These are phyloP conservation scores for Colletotrichum somersetense DNA, from an alignment of 2,329 filamentous ascomycete species.

Conservation along the genomic window DNA sequence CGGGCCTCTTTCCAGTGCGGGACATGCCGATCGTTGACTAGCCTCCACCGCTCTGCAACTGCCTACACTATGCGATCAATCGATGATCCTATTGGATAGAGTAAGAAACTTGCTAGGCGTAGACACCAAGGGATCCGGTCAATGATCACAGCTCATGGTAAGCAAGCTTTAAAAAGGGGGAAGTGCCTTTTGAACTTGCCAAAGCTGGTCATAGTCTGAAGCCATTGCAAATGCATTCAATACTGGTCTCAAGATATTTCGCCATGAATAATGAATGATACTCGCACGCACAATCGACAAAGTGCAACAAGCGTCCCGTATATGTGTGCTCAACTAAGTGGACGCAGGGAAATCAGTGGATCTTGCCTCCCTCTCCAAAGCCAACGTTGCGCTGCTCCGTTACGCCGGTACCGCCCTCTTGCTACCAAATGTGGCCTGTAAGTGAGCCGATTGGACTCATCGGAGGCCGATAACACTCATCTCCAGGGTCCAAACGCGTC, in stretches of 20 bases:
- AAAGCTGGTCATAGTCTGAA: neutral
- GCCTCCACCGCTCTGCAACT: neutral
- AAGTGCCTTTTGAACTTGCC: neutral
- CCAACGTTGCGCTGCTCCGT: constrained; percentile 21
- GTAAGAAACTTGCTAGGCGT: neutral
- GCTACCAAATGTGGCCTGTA: neutral
- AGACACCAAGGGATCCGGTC: neutral
- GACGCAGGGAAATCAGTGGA: constrained; percentile 18
- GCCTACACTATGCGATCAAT: neutral
- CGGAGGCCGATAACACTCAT: constrained; percentile 95
- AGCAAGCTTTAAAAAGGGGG: neutral
- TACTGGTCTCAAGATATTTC: neutral
- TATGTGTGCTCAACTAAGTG: constrained; percentile 5
- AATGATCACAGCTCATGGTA: neutral
- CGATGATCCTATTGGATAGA: neutral
- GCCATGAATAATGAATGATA: neutral
- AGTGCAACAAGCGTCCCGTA: constrained; percentile 3
- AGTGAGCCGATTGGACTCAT: constrained; percentile 51
- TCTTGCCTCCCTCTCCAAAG: constrained; percentile 1
- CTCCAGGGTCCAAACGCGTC: constrained; percentile 97
- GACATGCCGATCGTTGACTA: neutral
- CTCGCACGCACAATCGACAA: neutral
- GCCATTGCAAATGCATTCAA: constrained; percentile 1
- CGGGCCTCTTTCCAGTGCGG: neutral
- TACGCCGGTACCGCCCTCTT: constrained; percentile 12